A percentile compares a stretch with the other conserved stretches of the same genome.
These are phyloP conservation scores for Thalassia testudinum DNA, from an alignment of 116 monocot species.

Conservation along the genomic window DNA sequence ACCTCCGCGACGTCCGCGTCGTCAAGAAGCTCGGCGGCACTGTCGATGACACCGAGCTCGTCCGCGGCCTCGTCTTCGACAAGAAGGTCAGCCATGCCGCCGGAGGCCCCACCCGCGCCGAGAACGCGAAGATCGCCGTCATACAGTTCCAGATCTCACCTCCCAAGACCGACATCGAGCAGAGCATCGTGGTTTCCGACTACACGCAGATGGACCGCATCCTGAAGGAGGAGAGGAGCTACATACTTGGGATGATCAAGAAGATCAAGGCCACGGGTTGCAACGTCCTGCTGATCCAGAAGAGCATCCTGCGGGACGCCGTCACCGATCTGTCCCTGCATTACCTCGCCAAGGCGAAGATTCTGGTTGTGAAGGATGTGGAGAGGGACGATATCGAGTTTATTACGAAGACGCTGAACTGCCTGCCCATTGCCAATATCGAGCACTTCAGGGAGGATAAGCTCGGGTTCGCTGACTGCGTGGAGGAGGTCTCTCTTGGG, in stretches of 20 bases:
- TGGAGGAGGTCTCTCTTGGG: constrained; percentile 55
- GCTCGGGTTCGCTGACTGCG: constrained; percentile 47
- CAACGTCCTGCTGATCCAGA: constrained; percentile 83
- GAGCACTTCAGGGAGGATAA: constrained; percentile 69
- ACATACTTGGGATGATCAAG: constrained; percentile 78
- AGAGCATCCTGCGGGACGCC: constrained; percentile 81
- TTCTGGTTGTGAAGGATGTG: constrained; percentile 72
- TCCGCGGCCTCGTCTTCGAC: constrained; percentile 66
- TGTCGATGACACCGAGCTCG: constrained; percentile 73
- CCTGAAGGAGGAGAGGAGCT: constrained; percentile 72
- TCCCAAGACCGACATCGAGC: constrained; percentile 88
- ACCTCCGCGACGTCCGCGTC: constrained; percentile 60
- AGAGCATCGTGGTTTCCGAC: constrained; percentile 75
- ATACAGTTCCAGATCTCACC: constrained; percentile 96
- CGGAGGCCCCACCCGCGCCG: constrained; percentile 58
- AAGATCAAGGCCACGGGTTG: constrained; percentile 79
- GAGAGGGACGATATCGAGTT: constrained; percentile 95
- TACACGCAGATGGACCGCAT: constrained; percentile 89
- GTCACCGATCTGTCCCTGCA: constrained; percentile 73
- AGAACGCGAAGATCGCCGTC: constrained; percentile 81
- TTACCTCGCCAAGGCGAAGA: constrained; percentile 79
- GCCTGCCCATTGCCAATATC: constrained; percentile 59
- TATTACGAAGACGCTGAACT: constrained; percentile 78
- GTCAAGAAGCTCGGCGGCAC: constrained; percentile 83
- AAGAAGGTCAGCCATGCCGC: constrained; percentile 61